phyloP scores from a whole-genome alignment of 495 filamentous ascomycete species.

The Cudoniella acicularis region DNA sequence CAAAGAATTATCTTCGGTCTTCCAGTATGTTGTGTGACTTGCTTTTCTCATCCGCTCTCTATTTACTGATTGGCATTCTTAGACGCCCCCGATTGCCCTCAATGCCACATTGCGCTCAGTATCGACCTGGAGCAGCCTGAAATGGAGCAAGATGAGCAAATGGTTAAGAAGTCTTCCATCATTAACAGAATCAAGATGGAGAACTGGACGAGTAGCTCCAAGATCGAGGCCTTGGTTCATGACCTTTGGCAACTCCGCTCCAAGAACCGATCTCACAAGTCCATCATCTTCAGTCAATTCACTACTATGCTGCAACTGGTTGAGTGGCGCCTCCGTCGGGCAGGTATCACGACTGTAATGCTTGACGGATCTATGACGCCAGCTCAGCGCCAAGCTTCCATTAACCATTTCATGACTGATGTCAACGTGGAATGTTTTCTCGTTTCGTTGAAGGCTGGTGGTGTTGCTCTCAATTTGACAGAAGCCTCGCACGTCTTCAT shows the following conservation, averaged over 20 bases:
- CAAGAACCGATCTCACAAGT: constrained; percentile 89
- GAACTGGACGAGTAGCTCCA: constrained; percentile 94
- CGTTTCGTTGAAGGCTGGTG: constrained; percentile 91
- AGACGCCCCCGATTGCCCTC: constrained; percentile 74
- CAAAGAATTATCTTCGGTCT: constrained; percentile 75
- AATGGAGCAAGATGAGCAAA: constrained; percentile 79
- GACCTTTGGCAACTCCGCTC: constrained; percentile 85
- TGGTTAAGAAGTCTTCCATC: constrained; percentile 89
- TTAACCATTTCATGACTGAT: constrained; percentile 91
- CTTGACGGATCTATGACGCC: constrained; percentile 95
- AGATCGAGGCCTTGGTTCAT: constrained; percentile 94
- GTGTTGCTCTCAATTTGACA: constrained; percentile 91
- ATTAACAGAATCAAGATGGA: constrained; percentile 98
- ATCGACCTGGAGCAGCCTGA: constrained; percentile 94
- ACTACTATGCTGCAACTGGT: constrained; percentile 97
- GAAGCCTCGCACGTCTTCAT: constrained; percentile 94
- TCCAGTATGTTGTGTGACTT: constrained; percentile 45
- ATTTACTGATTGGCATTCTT: background rate
- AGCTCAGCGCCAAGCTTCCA: constrained; percentile 83
- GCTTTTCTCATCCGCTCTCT: background rate
- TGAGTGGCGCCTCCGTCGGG: constrained; percentile 91
- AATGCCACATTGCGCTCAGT: constrained; percentile 81
- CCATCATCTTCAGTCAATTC: constrained; percentile 96
- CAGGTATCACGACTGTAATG: constrained; percentile 97
- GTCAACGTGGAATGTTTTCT: constrained; percentile 89